Conservation (phyloP, 2,329 filamentous ascomycete species). For the Fusarium xylarioides region DNA sequence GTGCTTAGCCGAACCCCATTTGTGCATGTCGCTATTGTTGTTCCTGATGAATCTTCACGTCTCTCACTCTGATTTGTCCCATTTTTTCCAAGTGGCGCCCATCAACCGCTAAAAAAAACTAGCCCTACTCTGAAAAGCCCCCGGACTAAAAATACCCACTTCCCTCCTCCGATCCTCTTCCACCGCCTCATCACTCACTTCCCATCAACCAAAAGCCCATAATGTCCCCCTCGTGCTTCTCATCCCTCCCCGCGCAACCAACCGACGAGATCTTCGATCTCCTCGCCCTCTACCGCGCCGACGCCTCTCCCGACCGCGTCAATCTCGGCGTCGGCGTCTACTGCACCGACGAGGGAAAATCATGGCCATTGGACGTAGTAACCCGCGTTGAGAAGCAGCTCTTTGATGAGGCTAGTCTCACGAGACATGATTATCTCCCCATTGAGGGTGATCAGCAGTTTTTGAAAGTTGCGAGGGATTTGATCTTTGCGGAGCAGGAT, state of each 20-base stretch:
- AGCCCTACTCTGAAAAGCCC: conserved; percentile 14
- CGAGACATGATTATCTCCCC: conserved; percentile 36
- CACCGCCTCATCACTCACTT: conserved; percentile 8
- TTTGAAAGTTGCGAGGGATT: conserved; percentile 25
- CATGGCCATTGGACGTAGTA: conserved; percentile 34
- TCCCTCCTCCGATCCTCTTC: conserved; percentile 12
- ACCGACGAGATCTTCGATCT: conserved; percentile 31
- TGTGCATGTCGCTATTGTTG: neutral
- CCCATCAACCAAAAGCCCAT: neutral
- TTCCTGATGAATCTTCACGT: fast-evolving
- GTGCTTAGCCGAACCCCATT: too few relatives aligned
- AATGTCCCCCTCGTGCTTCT: conserved; percentile 17
- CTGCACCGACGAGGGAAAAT: conserved; percentile 38
- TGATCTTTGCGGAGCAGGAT: conserved; percentile 28
- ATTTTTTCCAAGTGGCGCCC: neutral
- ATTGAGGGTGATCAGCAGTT: conserved; percentile 35
- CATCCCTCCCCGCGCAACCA: conserved; percentile 10
- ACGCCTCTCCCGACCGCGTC: conserved; percentile 31
- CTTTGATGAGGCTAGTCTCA: conserved; percentile 18
- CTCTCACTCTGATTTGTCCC: neutral
- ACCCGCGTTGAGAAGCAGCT: conserved; percentile 29
- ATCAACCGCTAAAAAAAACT: neutral
- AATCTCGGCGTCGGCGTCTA: conserved; percentile 38
- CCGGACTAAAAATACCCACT: conserved; percentile 26
- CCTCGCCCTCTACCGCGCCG: conserved; percentile 16